These are phyloP conservation scores for Lactarius sanguifluus DNA, from an alignment of 768 basidiomycete species.

Conservation along the genomic window DNA sequence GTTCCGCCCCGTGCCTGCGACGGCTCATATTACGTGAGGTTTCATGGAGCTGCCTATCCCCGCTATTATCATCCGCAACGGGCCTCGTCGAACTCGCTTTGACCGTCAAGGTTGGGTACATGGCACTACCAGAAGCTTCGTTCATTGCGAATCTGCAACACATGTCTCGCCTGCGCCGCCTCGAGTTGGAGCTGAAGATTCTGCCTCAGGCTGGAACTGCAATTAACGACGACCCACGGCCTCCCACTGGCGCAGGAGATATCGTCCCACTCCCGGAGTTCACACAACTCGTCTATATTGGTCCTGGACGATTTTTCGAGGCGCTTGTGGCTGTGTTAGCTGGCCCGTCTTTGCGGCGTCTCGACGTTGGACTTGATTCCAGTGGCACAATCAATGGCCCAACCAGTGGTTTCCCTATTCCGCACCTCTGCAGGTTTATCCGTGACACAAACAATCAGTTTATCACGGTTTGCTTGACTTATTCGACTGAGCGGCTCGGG, in stretches of 20 bases:
- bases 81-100: too few species aligned
- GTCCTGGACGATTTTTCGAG: background rate
- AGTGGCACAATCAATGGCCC: background rate
- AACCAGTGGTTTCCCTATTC: background rate
- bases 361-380: rapidly evolving
- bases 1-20: background rate
- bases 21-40: background rate
- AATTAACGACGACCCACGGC: background rate
- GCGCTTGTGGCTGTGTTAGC: background rate
- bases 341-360: slow-evolving; percentile 3
- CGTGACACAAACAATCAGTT: background rate
- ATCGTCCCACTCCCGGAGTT: background rate
- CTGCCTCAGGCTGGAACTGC: rapidly evolving
- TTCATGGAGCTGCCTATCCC: too few species aligned
- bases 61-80: too few species aligned
- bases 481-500: rapidly evolving
- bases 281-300: background rate
- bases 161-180: background rate
- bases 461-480: background rate
- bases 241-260: too few species aligned
- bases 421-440: slow-evolving; percentile 1
- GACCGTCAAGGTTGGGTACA: background rate
- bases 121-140: background rate
- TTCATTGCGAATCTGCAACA: background rate
- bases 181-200: background rate